A percentile compares a stretch with the other conserved stretches of the same genome.
Conservation (phyloP, 768 basidiomycete genomes). For the Calocera viscosa region DNA sequence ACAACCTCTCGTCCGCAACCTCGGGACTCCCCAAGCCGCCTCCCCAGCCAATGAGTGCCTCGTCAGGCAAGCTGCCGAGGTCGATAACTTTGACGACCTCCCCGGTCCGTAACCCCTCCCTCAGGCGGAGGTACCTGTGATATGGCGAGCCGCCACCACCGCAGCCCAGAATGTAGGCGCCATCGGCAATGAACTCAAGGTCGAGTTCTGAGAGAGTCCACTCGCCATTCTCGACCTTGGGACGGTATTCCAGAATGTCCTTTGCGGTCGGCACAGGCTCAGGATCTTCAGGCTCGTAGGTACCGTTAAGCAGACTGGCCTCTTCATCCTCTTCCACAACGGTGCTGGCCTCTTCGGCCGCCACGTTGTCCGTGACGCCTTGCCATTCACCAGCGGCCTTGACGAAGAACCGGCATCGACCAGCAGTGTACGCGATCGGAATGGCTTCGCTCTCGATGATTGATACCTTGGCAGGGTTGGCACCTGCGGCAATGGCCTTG, state of each 20-base stretch:
- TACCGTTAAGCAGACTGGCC: neutral
- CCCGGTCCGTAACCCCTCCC: constrained; percentile 19
- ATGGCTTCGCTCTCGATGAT: constrained; percentile 23
- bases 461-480: constrained; percentile 16
- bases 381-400: constrained; percentile 25
- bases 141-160: constrained; percentile 22
- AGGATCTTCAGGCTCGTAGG: neutral
- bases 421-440: constrained; percentile 18
- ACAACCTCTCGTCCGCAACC: constrained; percentile 11
- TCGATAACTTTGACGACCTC: constrained; percentile 19
- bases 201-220: constrained; percentile 22
- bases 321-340: neutral
- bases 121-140: constrained; percentile 11
- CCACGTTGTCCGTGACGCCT: constrained; percentile 7
- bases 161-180: constrained; percentile 22
- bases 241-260: constrained; percentile 17
- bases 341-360: neutral
- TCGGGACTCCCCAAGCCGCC: constrained; percentile 16
- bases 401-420: constrained; percentile 19
- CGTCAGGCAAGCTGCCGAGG: constrained; percentile 11
- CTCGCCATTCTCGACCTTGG: constrained; percentile 16
- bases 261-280: constrained; percentile 10
- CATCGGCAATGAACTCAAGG: constrained; percentile 20
- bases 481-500: constrained; percentile 21
- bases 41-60: constrained; percentile 17